Conservation (phyloP, 2,329 filamentous ascomycete genomes). For the Davidsoniella eucalypti region DNA sequence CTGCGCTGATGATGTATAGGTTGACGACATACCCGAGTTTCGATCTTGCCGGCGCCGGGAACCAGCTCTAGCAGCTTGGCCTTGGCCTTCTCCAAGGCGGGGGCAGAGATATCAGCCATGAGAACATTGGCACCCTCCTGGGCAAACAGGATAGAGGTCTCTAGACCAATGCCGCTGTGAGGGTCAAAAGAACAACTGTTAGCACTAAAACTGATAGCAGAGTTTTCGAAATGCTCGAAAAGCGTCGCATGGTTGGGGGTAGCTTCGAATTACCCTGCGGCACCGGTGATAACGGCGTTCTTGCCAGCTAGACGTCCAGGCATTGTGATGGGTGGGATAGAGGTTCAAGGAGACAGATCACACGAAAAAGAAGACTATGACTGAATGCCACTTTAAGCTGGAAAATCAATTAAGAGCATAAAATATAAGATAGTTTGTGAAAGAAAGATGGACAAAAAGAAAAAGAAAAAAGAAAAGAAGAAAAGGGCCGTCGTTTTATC, state of each 20-base stretch:
- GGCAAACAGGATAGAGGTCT: slow-evolving; percentile 78
- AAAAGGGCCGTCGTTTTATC: no score
- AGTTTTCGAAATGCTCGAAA: no score
- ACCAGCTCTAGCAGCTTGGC: slow-evolving; percentile 60
- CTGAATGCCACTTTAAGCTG: neutral
- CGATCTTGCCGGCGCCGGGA: slow-evolving; percentile 41
- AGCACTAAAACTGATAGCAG: neutral
- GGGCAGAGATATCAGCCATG: slow-evolving; percentile 69
- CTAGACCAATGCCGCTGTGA: slow-evolving; percentile 72
- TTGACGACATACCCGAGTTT: slow-evolving; percentile 32
- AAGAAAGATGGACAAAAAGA: neutral
- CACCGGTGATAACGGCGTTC: slow-evolving; percentile 63
- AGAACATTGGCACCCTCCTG: slow-evolving; percentile 76
- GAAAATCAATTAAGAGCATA: no score
- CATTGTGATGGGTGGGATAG: neutral
- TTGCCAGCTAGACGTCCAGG: slow-evolving; percentile 39
- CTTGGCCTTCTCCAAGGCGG: slow-evolving; percentile 59
- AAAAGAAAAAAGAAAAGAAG: neutral
- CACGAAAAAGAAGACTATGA: neutral
- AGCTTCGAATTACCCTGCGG: slow-evolving; percentile 52
- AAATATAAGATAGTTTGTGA: no score
- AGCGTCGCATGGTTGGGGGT: no score
- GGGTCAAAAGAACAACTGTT: neutral
- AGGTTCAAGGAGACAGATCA: neutral
- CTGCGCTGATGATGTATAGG: neutral